Conservation (phyloP, 768 basidiomycete genomes). For the Mycena rosella region DNA sequence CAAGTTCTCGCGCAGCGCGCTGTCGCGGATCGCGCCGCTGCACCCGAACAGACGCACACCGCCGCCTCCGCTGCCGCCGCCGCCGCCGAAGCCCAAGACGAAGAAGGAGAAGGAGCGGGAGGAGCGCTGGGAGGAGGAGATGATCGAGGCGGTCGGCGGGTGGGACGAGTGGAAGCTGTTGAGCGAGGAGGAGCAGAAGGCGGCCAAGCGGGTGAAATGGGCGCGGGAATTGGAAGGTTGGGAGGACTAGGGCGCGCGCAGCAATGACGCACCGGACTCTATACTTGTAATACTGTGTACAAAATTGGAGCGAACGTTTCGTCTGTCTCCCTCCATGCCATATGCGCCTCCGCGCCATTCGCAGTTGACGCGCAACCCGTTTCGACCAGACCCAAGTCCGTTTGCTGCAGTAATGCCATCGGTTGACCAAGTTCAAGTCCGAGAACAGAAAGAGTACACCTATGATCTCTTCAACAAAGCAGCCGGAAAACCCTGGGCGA, state of each 20-base stretch:
- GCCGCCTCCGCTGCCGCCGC: slow-evolving; percentile 78
- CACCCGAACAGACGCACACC: slow-evolving; percentile 81
- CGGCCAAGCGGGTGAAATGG: slow-evolving; percentile 70
- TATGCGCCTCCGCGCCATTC: slow-evolving; percentile 9
- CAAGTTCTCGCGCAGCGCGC: slow-evolving; percentile 71
- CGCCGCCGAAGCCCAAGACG: slow-evolving; percentile 80
- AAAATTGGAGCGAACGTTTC: background rate
- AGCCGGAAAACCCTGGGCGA: slow-evolving; percentile 57
- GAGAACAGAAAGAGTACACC: slow-evolving; percentile 29
- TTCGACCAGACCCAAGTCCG: slow-evolving; percentile 3
- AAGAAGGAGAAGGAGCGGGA: slow-evolving; percentile 84
- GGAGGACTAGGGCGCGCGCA: slow-evolving; percentile 68
- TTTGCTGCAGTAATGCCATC: background rate
- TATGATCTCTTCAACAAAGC: slow-evolving; percentile 46
- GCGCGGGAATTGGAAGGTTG: slow-evolving; percentile 73
- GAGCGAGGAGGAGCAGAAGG: slow-evolving; percentile 63
- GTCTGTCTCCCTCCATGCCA: background rate
- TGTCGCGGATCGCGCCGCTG: slow-evolving; percentile 80
- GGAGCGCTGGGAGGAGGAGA: slow-evolving; percentile 85
- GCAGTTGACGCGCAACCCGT: slow-evolving; percentile 14
- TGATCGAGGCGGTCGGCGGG: slow-evolving; percentile 79
- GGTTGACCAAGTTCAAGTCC: background rate
- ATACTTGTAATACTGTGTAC: background rate
- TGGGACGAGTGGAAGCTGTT: slow-evolving; percentile 67
- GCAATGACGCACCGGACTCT: no score